A percentile compares a stretch with the other conserved stretches of the same genome.
These are phyloP conservation scores for Podospora didyma DNA, from an alignment of 495 filamentous ascomycete species.

Conservation along the genomic window DNA sequence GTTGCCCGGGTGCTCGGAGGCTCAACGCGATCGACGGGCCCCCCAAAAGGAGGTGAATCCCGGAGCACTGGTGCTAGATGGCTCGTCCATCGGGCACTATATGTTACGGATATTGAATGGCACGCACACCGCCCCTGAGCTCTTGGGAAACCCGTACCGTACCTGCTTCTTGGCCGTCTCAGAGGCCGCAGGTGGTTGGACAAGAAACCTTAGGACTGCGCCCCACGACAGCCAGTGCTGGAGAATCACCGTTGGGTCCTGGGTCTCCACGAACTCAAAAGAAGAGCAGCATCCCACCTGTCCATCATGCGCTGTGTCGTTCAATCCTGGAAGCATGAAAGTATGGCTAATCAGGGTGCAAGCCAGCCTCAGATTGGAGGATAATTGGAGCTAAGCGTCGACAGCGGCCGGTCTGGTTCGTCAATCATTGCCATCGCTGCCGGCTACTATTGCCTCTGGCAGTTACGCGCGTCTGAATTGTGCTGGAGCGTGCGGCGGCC, in stretches of 20 bases:
- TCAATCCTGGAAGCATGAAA: too few relatives aligned
- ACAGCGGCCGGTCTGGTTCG: too few relatives aligned
- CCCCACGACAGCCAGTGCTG: not conserved
- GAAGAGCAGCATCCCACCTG: too few relatives aligned
- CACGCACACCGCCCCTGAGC: not conserved
- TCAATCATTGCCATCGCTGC: too few relatives aligned
- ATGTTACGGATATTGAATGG: not conserved
- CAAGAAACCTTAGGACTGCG: not conserved
- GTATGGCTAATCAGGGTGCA: too few relatives aligned
- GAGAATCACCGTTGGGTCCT: not conserved
- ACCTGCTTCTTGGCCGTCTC: constrained; percentile 3
- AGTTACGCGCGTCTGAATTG: not conserved
- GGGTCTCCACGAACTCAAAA: too few relatives aligned
- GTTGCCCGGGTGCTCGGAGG: not conserved
- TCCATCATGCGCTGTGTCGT: too few relatives aligned
- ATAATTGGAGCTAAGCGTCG: too few relatives aligned
- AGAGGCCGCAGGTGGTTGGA: not conserved
- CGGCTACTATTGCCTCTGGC: too few relatives aligned
- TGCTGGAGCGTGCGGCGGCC: not conserved
- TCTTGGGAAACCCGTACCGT: constrained; percentile 1
- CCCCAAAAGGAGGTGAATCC: not conserved
- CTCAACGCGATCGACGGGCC: not conserved
- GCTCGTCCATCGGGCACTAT: not conserved
- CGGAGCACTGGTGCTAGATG: not conserved
- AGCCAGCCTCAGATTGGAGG: too few relatives aligned